Evolutionary conservation across 2,329 filamentous ascomycete genomes (phyloP), one percentile per base, ranked within the genome.

Genomic region (Teratosphaeria destructans): DNA sequence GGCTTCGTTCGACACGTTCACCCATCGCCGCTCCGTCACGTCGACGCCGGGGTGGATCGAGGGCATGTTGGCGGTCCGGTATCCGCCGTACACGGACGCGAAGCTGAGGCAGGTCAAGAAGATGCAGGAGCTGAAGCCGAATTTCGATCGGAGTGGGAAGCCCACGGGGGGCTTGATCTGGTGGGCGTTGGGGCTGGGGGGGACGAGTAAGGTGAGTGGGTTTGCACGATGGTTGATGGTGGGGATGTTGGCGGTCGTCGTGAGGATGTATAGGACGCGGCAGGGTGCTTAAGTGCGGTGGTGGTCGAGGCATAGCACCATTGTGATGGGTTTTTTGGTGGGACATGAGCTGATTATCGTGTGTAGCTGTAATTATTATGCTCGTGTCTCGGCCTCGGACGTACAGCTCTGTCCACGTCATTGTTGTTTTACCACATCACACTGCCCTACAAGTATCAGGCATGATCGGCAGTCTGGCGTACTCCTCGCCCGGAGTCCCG

Each of bases 31-130:
- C 43, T 77, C 78, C 56, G 74, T 89, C 37, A 82, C 84, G 26
- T 80, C 78, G 53, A 87, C 85, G 4, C 87, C 87, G 0, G 68
- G 72, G 16, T 90, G 87, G 87, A 79, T 86, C 64, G 87, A 90
- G 70, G 76, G 75, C 47, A 69, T 90, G 61, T 76, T 93, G 65
- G 80, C 82, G 60, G 78, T 89, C 57, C 82, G 89, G 62, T 86
- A 86, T 70, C 84, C 84, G 10, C 84, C 84, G 2, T 86, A 83
- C 66, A 74, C 72, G 2, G 79, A 79, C 55, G 64, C 59, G 35
- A 86, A 86, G 72, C 70, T 79, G 63, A 75, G 77, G 69, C 77
- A 79, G 63, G 78, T 80, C 66, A 72, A 76, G 60, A 71, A 72
- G 10, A 81, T 82, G 73, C 79, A 74, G 58, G 75, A 78, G 2